A percentile compares a stretch with the other conserved stretches of the same genome.
phyloP scores from a whole-genome alignment of 257 asterid species.

The Scutellaria barbata region DNA sequence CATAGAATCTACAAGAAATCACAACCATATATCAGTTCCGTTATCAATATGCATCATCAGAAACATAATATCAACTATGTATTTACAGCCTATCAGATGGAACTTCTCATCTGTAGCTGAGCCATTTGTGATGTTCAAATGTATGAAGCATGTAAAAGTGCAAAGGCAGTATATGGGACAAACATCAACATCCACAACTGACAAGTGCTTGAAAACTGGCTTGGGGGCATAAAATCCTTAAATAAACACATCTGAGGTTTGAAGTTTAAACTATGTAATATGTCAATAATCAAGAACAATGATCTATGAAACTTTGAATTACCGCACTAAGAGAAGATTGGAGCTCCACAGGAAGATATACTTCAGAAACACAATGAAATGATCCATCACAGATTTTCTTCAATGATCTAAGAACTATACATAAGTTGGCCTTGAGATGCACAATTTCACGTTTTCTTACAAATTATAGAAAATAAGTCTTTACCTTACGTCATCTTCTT shows the following conservation, averaged over 20 bases:
- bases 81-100: slow-evolving; percentile 8
- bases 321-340: background rate
- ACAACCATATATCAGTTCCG: slow-evolving; percentile 28
- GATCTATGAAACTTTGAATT: background rate
- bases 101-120: slow-evolving; percentile 10
- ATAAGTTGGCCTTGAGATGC: slow-evolving; percentile 1
- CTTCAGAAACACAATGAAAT: background rate
- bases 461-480: slow-evolving; percentile 8
- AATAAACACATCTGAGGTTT: background rate
- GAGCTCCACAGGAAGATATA: slow-evolving; percentile 1
- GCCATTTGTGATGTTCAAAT: background rate
- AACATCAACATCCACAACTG: slow-evolving; percentile 1
- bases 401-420: background rate
- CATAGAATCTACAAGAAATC: slow-evolving; percentile 68
- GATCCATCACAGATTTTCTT: slow-evolving; percentile 2
- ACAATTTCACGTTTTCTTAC: slow-evolving; percentile 4
- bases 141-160: background rate
- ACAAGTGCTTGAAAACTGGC: background rate
- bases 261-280: slow-evolving; percentile 1
- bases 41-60: slow-evolving; percentile 6
- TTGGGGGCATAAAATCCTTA: background rate
- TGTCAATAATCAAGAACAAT: background rate
- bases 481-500: slow-evolving; percentile 92
- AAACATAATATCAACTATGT: slow-evolving; percentile 6
- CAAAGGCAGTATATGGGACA: background rate